Evolutionary conservation across 2,329 filamentous ascomycete species (phyloP).

Genomic region (Pseudogymnoascus sp.): DNA sequence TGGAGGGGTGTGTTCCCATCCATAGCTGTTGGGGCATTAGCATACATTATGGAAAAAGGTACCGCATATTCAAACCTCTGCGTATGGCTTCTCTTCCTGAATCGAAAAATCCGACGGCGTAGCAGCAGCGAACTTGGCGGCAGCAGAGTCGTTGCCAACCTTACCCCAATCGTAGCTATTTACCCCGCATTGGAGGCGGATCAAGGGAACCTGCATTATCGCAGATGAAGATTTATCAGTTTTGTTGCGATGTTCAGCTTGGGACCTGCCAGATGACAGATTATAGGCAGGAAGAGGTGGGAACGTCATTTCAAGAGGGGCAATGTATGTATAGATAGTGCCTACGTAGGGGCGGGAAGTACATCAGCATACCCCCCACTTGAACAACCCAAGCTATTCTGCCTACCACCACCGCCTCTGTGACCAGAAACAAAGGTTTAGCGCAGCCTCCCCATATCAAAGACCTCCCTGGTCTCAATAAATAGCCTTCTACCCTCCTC

Average conservation of each 20-base stretch:
- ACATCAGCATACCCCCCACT: slow-evolving; percentile 2
- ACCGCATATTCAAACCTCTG: slow-evolving; percentile 59
- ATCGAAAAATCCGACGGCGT: slow-evolving; percentile 74
- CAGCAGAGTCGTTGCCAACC: slow-evolving; percentile 77
- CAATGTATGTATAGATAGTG: background rate
- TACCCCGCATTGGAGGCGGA: slow-evolving; percentile 83
- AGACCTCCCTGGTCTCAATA: background rate
- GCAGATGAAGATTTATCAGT: background rate
- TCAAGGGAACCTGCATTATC: slow-evolving; percentile 56
- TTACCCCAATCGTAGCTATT: slow-evolving; percentile 99
- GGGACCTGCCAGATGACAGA: slow-evolving; percentile 5
- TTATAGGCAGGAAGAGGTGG: slow-evolving; percentile 11
- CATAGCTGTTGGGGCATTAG: slow-evolving; percentile 59
- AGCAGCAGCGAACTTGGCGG: slow-evolving; percentile 81
- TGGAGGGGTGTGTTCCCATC: slow-evolving; percentile 98
- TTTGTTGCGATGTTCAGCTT: slow-evolving; percentile 9
- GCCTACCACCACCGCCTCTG: slow-evolving; percentile 5
- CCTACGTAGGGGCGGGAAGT: background rate
- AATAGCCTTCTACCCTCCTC: background rate
- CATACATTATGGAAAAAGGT: slow-evolving; percentile 51
- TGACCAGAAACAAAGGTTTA: background rate
- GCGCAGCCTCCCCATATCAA: slow-evolving; percentile 4
- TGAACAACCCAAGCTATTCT: background rate
- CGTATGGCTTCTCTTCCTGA: slow-evolving; percentile 84
- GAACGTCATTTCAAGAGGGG: slow-evolving; percentile 10